Evolutionary conservation across 129 eudicot genomes (phyloP).

Genomic region (Pseudognaphalium luteoalbum): DNA sequence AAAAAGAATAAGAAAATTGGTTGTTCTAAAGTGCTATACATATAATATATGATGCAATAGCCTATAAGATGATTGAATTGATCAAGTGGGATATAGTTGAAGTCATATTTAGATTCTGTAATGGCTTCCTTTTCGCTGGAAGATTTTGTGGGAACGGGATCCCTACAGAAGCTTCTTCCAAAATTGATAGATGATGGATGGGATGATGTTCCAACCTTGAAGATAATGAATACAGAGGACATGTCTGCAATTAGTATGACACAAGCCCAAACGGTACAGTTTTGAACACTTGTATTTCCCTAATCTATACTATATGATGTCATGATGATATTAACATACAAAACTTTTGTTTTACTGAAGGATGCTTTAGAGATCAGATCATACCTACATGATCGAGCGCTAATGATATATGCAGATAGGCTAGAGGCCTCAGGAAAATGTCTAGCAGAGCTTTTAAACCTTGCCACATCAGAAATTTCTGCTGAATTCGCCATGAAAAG

Average conservation of each 20-base stretch:
- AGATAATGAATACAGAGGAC: constrained; percentile 78
- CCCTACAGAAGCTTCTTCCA: constrained; percentile 55
- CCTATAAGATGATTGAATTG: constrained; percentile 1
- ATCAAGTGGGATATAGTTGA: constrained; percentile 8
- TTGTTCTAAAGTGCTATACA: constrained; percentile 20
- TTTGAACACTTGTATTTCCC: background rate
- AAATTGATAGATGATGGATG: constrained; percentile 83
- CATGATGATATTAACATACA: background rate
- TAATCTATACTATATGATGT: background rate
- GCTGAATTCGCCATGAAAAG: constrained; percentile 71
- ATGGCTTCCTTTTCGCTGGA: constrained; percentile 87
- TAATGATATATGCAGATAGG: constrained; percentile 73
- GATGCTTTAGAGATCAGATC: constrained; percentile 86
- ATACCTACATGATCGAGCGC: constrained; percentile 78
- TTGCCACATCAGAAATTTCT: constrained; percentile 51
- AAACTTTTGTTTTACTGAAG: constrained; percentile 33
- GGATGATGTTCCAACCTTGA: constrained; percentile 87
- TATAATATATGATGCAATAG: constrained; percentile 20
- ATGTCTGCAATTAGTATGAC: constrained; percentile 69
- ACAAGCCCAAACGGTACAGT: constrained; percentile 58
- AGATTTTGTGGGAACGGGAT: constrained; percentile 76
- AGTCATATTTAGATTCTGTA: background rate
- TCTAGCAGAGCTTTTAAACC: constrained; percentile 64
- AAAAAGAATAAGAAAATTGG: background rate
- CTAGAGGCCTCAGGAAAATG: constrained; percentile 68